Conservation (phyloP, 805 yeast genomes). For the Ogataea pilisensis region DNA sequence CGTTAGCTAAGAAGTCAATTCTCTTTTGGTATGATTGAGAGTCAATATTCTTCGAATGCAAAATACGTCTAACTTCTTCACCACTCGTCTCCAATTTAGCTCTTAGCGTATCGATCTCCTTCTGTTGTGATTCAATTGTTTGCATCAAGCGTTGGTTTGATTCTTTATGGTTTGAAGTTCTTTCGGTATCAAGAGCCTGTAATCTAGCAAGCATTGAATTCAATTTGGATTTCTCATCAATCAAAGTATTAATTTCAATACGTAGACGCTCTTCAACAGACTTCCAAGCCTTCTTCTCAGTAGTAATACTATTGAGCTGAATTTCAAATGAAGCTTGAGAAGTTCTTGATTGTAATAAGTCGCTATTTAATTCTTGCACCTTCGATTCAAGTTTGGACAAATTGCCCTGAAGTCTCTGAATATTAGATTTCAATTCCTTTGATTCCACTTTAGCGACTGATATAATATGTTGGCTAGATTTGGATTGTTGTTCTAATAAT, state of each 20-base stretch:
- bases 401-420: conserved; percentile 37
- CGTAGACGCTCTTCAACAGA: conserved; percentile 46
- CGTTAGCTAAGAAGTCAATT: conserved; percentile 49
- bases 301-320: conserved; percentile 43
- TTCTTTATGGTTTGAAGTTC: conserved; percentile 49
- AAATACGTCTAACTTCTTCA: conserved; percentile 47
- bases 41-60: conserved; percentile 54
- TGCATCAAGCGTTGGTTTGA: conserved; percentile 44
- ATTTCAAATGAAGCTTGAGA: conserved; percentile 39
- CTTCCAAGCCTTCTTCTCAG: conserved; percentile 52
- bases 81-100: conserved; percentile 42
- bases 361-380: conserved; percentile 47
- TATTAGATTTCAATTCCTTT: conserved; percentile 38
- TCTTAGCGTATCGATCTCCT: conserved; percentile 41
- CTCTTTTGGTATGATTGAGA: conserved; percentile 55
- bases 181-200: conserved; percentile 58
- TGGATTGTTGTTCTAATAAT: conserved; percentile 49
- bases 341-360: conserved; percentile 51
- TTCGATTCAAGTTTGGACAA: conserved; percentile 44
- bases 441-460: conserved; percentile 42
- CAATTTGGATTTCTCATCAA: conserved; percentile 55
- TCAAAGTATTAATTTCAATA: conserved; percentile 47
- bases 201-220: conserved; percentile 54
- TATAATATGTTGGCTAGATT: conserved; percentile 37
- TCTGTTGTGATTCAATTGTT: conserved; percentile 47